Percentiles rank a stretch among this genome's conserved stretches.
phyloP scores from a whole-genome alignment of 2,329 filamentous ascomycete genomes.

The Alternaria consortialis region DNA sequence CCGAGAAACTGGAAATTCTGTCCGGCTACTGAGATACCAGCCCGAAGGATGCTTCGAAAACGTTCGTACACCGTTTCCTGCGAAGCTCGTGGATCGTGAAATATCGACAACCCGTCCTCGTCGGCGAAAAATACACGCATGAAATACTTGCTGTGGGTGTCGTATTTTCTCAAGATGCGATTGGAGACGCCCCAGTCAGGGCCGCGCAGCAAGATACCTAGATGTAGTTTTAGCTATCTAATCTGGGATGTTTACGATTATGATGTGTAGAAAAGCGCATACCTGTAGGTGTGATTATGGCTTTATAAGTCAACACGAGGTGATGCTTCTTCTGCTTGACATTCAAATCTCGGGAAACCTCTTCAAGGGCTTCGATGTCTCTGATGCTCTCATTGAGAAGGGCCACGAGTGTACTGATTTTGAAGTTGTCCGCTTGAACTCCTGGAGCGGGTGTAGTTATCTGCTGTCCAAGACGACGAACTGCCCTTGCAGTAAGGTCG shows the following conservation, averaged over 20 bases:
- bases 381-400: constrained; percentile 21
- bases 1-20: constrained; percentile 44
- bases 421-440: constrained; percentile 18
- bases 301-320: constrained; percentile 61
- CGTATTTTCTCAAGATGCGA: constrained; percentile 41
- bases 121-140: constrained; percentile 75
- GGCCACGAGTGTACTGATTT: constrained; percentile 7
- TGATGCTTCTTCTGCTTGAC: constrained; percentile 61
- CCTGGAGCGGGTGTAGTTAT: constrained; percentile 32
- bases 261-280: constrained; percentile 10
- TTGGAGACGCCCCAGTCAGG: constrained; percentile 67
- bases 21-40: constrained; percentile 60
- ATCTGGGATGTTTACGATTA: not conserved
- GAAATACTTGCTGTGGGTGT: constrained; percentile 37
- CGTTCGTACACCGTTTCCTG: constrained; percentile 47
- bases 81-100: constrained; percentile 59
- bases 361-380: constrained; percentile 52
- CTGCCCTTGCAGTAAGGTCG: constrained; percentile 70
- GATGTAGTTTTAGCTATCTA: not conserved
- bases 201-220: constrained; percentile 53
- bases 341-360: constrained; percentile 63
- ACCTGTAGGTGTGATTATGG: constrained; percentile 55
- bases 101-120: constrained; percentile 73
- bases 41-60: constrained; percentile 67
- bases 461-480: constrained; percentile 73